A percentile compares a stretch with the other conserved stretches of the same genome.
Evolutionary conservation across 805 yeast genomes (phyloP).

Genomic region (Saturnispora serradocipensis): DNA sequence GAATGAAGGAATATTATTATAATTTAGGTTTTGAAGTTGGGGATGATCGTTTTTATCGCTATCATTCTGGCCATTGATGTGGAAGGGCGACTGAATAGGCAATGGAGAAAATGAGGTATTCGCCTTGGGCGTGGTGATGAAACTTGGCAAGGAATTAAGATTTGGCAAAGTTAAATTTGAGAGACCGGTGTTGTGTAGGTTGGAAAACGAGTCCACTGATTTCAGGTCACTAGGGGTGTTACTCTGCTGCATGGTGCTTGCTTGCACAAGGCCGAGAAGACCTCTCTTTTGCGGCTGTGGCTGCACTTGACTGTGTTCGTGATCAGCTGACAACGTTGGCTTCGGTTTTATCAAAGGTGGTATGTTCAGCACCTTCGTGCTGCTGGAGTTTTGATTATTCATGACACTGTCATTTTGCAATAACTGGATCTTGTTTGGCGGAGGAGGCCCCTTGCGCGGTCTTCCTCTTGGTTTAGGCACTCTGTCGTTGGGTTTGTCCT

Average conservation of each 20-base stretch:
- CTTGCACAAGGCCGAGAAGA: not conserved
- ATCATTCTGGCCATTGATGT: not conserved
- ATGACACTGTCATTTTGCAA: not conserved
- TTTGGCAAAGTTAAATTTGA: conserved; percentile 2
- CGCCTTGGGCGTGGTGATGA: conserved; percentile 3
- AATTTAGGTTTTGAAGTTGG: not conserved
- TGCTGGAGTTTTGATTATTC: not conserved
- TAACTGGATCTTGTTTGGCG: not conserved
- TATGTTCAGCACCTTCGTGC: not conserved
- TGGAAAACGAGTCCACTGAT: not conserved
- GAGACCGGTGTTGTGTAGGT: not conserved
- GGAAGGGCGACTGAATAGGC: not conserved
- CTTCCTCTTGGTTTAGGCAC: conserved; percentile 3
- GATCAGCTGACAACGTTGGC: not conserved
- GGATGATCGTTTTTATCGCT: not conserved
- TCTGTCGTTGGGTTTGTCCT: not conserved
- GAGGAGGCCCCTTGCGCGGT: conserved; percentile 1
- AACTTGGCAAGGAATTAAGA: not conserved
- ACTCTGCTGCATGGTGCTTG: not conserved
- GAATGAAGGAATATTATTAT: conserved; percentile 10
- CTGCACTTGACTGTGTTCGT: not conserved
- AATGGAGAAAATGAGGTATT: conserved; percentile 5
- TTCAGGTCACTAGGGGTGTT: not conserved
- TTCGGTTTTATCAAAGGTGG: not conserved
- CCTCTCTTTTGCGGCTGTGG: not conserved